Evolutionary conservation across 2,329 filamentous ascomycete species (phyloP).

Genomic region (Capronia americana): DNA sequence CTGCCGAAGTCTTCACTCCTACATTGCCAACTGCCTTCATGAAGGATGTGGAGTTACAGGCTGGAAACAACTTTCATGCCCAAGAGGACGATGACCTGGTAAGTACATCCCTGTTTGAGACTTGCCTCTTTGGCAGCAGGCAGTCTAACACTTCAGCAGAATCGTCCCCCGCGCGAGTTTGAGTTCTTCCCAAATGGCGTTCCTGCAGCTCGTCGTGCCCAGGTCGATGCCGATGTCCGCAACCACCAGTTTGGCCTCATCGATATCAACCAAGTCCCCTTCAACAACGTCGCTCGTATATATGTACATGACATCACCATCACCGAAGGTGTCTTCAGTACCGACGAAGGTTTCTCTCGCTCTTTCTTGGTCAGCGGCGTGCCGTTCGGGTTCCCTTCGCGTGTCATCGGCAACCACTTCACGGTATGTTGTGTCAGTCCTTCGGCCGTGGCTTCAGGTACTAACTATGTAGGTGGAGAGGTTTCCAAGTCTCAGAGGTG

Average conservation of each 20-base stretch:
- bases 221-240: constrained; percentile 1
- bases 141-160: constrained; percentile 7
- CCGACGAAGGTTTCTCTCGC: constrained; percentile 33
- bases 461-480: constrained; percentile 36
- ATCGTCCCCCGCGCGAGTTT: constrained; percentile 3
- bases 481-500: constrained; percentile 46
- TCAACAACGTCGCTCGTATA: constrained; percentile 15
- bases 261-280: constrained; percentile 4
- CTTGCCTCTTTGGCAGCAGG: neutral
- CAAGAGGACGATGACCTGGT: constrained; percentile 1
- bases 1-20: constrained; percentile 37
- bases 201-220: neutral
- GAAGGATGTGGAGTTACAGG: constrained; percentile 8
- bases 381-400: constrained; percentile 43
- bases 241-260: constrained; percentile 10
- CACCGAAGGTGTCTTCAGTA: constrained; percentile 34
- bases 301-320: constrained; percentile 26
- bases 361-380: constrained; percentile 38
- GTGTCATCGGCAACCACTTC: constrained; percentile 48
- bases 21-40: constrained; percentile 8
- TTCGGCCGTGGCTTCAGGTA: neutral
- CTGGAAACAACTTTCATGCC: constrained; percentile 8
- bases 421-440: constrained; percentile 44
- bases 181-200: constrained; percentile 6
- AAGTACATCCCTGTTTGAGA: neutral